Conservation (phyloP, 140 eudicot genomes). For the Oenanthe javanica region DNA sequence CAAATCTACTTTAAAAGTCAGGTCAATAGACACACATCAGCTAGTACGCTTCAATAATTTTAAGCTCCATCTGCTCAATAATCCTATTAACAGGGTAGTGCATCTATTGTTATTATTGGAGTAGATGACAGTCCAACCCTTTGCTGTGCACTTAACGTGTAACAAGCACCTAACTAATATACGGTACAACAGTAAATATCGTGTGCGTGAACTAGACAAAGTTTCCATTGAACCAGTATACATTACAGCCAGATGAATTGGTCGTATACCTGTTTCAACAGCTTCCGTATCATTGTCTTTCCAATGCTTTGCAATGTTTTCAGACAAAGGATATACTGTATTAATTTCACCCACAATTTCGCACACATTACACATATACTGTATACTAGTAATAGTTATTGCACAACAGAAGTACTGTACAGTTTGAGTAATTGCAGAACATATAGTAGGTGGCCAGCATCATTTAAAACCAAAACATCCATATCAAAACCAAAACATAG, state of each 20-base stretch:
- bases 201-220: background rate
- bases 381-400: too few relatives aligned
- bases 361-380: too few relatives aligned
- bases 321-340: constrained; percentile 64
- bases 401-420: too few relatives aligned
- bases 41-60: background rate
- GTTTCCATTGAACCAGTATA: too few relatives aligned
- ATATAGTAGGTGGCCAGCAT: background rate
- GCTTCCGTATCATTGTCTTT: constrained; percentile 67
- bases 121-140: constrained; percentile 38
- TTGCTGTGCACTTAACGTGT: constrained; percentile 42
- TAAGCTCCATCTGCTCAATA: background rate
- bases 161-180: too few relatives aligned
- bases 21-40: background rate
- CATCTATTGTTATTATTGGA: constrained; percentile 13
- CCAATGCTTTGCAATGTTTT: constrained; percentile 66
- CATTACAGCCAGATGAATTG: background rate
- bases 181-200: background rate
- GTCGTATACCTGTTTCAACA: constrained; percentile 57
- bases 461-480: background rate
- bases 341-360: background rate
- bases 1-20: constrained; percentile 8
- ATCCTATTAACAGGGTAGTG: constrained; percentile 5
- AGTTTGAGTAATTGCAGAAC: too few relatives aligned
- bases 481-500: background rate